phyloP scores from a whole-genome alignment of 2,329 filamentous ascomycete species.

The Penicillium sp. region DNA sequence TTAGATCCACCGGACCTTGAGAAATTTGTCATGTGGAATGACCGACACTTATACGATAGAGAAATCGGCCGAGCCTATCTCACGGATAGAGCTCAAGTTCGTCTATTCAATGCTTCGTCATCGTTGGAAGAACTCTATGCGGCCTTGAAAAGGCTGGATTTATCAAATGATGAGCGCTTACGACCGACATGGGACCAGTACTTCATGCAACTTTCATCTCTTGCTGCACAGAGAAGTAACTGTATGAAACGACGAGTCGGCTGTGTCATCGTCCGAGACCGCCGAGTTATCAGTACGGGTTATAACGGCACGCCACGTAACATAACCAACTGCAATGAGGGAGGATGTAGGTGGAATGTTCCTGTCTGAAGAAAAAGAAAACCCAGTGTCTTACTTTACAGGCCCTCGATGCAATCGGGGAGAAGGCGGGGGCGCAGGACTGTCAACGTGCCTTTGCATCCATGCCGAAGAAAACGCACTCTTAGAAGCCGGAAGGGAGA shows the following conservation, averaged over 20 bases:
- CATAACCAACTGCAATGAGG: slow-evolving; percentile 84
- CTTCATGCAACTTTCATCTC: slow-evolving; percentile 93
- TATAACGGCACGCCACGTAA: slow-evolving; percentile 97
- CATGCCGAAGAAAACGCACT: slow-evolving; percentile 98
- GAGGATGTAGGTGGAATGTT: slow-evolving; percentile 61
- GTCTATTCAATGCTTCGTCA: slow-evolving; percentile 78
- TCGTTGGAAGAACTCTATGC: slow-evolving; percentile 68
- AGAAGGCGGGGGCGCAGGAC: slow-evolving; percentile 63
- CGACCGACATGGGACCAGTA: slow-evolving; percentile 94
- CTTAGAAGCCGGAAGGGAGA: slow-evolving; percentile 86
- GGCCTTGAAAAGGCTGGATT: slow-evolving; percentile 68
- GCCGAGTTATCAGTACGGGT: slow-evolving; percentile 86
- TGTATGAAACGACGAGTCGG: slow-evolving; percentile 98
- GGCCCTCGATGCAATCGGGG: slow-evolving; percentile 74
- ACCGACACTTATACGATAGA: slow-evolving; percentile 68
- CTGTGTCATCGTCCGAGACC: slow-evolving; percentile 82
- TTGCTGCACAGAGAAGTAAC: slow-evolving; percentile 86
- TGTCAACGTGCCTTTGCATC: slow-evolving; percentile 90
- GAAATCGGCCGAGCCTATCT: slow-evolving; percentile 67
- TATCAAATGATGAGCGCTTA: slow-evolving; percentile 73
- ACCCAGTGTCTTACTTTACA: slow-evolving; percentile 22
- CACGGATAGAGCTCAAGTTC: slow-evolving; percentile 75
- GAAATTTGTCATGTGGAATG: slow-evolving; percentile 60
- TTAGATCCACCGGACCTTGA: slow-evolving; percentile 53
- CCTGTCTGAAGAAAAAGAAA: not conserved